Evolutionary conservation across 1,284 basidiomycete species (phyloP), one percentile per base, ranked within the genome.

Genomic region (Filobasidium uniguttulatum): DNA sequence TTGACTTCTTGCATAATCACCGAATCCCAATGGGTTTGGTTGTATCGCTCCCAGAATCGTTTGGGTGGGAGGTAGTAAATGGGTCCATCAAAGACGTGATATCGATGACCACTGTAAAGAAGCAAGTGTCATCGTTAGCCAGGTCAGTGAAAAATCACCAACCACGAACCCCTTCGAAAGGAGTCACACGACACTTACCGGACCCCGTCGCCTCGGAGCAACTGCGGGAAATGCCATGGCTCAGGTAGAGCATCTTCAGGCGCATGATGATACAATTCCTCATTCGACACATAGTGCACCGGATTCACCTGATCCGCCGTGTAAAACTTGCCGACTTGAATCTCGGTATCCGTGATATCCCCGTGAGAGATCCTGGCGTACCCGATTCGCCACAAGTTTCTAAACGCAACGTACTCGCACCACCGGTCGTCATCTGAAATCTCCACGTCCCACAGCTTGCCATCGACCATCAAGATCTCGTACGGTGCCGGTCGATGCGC

Each of bases 331-430:
- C 80, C 85, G 48, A 59, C 60, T 54, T 70, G 65, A 12, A 68
- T 58, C 48, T 68, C 67, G 3, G 65, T 68, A 54, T 67, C 68
- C n/a, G 59, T 62, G 30, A 70, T 66, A 46, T 65, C 61, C 37
- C 59, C 57, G 48, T 66, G 63, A 38, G 65, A 59, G 3, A 67
- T 50, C 23, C 64, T 47, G 2, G 62, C 62, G 49, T 56, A 70
- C n/a, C 78, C 74, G 2, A 85, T 83, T 22, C 85, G 75, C 70
- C 87, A 84, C 26, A 89, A 61, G 1, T 82, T 83, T 17, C 85
- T 77, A 66, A 86, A 91, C 22, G 86, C 71, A 44, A 91, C 84
- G 60, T 90, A 90, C 72, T 90, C 83, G 69, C 83, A 82, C 84
- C 84, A 86, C 54, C 84, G 72, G 59, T 84, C 82, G 53, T 55